phyloP scores from a whole-genome alignment of 441 rosid genomes.

The Mallotus repandus region DNA sequence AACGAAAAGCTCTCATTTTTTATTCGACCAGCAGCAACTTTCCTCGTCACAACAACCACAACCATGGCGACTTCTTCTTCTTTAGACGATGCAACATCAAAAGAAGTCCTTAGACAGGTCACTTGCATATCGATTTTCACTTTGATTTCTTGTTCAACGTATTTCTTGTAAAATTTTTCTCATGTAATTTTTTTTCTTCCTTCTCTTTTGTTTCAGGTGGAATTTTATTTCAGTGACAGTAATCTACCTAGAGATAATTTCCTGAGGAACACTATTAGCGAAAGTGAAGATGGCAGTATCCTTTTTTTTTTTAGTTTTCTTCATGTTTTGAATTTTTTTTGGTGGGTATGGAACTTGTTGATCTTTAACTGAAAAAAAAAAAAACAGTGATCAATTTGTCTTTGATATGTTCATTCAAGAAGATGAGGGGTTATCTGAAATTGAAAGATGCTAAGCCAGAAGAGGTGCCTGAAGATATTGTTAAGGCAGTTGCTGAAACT shows the following conservation, averaged over 20 bases:
- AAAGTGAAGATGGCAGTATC: conserved; percentile 80
- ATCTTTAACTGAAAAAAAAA: conserved; percentile 33
- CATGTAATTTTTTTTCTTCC: no score
- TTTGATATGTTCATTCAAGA: conserved; percentile 84
- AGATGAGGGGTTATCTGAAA: conserved; percentile 76
- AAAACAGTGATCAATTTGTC: conserved; percentile 73
- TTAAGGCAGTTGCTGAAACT: conserved; percentile 77
- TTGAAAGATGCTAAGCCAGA: conserved; percentile 64
- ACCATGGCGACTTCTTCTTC: conserved; percentile 59
- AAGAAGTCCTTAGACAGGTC: conserved; percentile 86
- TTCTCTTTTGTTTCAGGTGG: conserved; percentile 45
- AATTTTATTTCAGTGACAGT: conserved; percentile 90
- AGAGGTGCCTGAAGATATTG: conserved; percentile 65
- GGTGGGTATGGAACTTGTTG: conserved; percentile 15
- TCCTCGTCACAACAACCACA: neutral
- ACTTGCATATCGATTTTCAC: neutral
- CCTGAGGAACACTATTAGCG: conserved; percentile 51
- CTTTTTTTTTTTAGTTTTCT: conserved; percentile 13
- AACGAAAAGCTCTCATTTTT: neutral
- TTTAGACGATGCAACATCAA: conserved; percentile 57
- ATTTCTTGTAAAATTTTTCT: no score
- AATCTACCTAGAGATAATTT: conserved; percentile 78
- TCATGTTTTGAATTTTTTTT: neutral
- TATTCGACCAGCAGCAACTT: no score
- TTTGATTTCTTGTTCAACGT: neutral